phyloP scores from a whole-genome alignment of 1,284 basidiomycete species.

The Apiotrichum gamsii region DNA sequence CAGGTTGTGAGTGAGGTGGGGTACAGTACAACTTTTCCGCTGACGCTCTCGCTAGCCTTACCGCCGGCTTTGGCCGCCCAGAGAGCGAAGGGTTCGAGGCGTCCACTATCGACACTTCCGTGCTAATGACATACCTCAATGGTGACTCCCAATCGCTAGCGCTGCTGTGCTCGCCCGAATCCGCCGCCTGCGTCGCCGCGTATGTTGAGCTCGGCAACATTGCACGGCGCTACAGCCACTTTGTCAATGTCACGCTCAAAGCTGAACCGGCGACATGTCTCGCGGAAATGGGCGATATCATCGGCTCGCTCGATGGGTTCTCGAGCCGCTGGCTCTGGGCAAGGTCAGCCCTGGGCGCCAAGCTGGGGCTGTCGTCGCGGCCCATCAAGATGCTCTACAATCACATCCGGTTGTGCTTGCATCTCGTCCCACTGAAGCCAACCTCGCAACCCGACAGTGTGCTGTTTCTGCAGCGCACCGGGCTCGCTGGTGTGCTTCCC shows the following conservation, averaged over 20 bases:
- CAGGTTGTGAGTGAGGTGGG: conserved; percentile 19
- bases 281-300: conserved; percentile 9
- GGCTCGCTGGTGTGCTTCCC: neutral
- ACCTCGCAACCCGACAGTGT: conserved; percentile 11
- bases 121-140: conserved; percentile 4
- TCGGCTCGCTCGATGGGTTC: conserved; percentile 11
- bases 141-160: neutral
- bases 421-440: conserved; percentile 18
- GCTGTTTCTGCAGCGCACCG: conserved; percentile 8
- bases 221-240: conserved; percentile 15
- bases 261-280: conserved; percentile 4
- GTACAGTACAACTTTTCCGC: no score
- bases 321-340: conserved; percentile 15
- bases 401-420: conserved; percentile 21
- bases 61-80: conserved; percentile 21
- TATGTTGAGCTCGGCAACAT: conserved; percentile 23
- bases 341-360: conserved; percentile 15
- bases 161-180: conserved; percentile 9
- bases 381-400: conserved; percentile 21
- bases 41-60: conserved; percentile 9
- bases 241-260: conserved; percentile 19
- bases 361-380: conserved; percentile 9
- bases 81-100: conserved; percentile 21
- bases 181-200: conserved; percentile 14
- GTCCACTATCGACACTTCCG: conserved; percentile 12